Percentiles rank a stretch among this genome's conserved stretches.
phyloP scores from a whole-genome alignment of 202 grass and related monocot genomes.

The Digitaria exilis region DNA sequence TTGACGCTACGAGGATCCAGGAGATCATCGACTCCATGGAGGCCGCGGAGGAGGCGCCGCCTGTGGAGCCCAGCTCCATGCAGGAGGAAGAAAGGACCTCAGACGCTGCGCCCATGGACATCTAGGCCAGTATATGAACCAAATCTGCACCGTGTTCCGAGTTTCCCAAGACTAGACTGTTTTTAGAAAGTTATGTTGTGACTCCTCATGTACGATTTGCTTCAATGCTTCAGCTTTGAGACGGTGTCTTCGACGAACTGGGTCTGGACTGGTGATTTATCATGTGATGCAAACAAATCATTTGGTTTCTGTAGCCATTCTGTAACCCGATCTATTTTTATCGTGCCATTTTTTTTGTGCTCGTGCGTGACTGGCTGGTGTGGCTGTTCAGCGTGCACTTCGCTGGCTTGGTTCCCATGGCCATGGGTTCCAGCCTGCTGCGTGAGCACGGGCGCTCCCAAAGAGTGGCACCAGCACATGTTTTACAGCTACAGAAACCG shows the following conservation, averaged over 20 bases:
- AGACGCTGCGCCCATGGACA: slow-evolving; percentile 89
- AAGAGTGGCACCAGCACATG: not conserved
- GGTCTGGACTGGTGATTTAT: slow-evolving; percentile 43
- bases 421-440: not conserved
- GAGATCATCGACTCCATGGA: slow-evolving; percentile 88
- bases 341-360: no score
- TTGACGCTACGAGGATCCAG: slow-evolving; percentile 68
- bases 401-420: no score
- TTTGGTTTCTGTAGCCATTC: slow-evolving; percentile 21
- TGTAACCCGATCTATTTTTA: no score
- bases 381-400: no score
- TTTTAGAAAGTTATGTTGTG: slow-evolving; percentile 39
- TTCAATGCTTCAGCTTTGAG: slow-evolving; percentile 12
- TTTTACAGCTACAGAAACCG: not conserved
- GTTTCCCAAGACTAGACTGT: slow-evolving; percentile 40
- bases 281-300: slow-evolving; percentile 29
- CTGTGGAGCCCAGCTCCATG: slow-evolving; percentile 39
- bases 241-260: not conserved
- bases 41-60: slow-evolving; percentile 32
- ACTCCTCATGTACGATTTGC: slow-evolving; percentile 34
- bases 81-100: slow-evolving; percentile 61
- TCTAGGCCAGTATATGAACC: slow-evolving; percentile 42
- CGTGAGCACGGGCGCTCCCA: not conserved
- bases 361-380: no score
- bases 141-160: not conserved